Base-by-base conservation (phyloP, 192 early-diverging fungal genomes). In the Phycomyces nitens region DNA sequence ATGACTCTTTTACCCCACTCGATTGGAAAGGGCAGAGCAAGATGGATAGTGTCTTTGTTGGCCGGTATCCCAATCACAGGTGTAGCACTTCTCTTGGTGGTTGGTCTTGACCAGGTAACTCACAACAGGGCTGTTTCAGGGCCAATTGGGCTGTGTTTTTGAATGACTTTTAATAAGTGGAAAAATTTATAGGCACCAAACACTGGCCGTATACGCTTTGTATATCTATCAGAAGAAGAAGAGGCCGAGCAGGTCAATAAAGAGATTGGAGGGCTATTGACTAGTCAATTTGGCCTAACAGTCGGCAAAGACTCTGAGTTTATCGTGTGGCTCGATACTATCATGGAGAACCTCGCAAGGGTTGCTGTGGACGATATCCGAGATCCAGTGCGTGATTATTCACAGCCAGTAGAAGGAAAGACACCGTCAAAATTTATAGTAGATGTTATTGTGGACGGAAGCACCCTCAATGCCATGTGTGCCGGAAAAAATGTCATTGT, bases 141-240 rank as follows among this genome's bases (percentile, higher is more conserved):
- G n/a, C n/a, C n/a, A n/a, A n/a, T n/a, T n/a, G n/a, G n/a, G n/a
- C n/a, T n/a, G n/a, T n/a, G n/a, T n/a, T n/a, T n/a, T 51, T 22
- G 49, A 51, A 5, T 51, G 49, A 9, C 3, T 22, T 22, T 9
- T 22, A n/a, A 20, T 22, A 5, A n/a, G 5, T 51, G 49, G 6
- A 10, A 52, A 8, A 52, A 8, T 60, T 12, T 15, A 49, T 44
- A 70, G 44, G 81, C 81, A 20, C 81, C 81, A 47, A 77, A 82
- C 54, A 82, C 81, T 0, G 69, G 66, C 14, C 58, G 81, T 56
- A 70, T 73, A 69, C 68, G 81, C 38, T 71, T 82, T 42, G 27
- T 73, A 20, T 78, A 74, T 54, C 64, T 75, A 6, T 70, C 50
- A 16, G 76, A 80, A 59, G 69, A 77, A 57, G 78, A 82, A 58